Conservation (phyloP, 2,329 filamentous ascomycete species). For the Beauveria caledonica region DNA sequence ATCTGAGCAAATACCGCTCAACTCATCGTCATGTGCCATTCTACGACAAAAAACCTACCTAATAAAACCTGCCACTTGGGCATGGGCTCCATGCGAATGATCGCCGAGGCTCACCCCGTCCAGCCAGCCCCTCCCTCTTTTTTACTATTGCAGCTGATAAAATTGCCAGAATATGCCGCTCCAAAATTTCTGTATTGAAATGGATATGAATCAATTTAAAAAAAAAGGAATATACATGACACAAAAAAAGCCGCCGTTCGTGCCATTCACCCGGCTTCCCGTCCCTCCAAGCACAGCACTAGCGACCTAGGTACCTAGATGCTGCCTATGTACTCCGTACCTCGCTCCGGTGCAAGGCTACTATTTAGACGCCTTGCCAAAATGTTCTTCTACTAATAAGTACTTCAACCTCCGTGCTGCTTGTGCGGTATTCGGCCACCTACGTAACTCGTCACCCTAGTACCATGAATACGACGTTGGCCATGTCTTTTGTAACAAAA, state of each 20-base stretch:
- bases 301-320: too few relatives aligned
- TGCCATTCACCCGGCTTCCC: too few relatives aligned
- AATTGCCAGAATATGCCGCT: neutral
- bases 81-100: neutral
- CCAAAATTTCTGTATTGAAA: neutral
- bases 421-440: neutral
- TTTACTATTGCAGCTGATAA: neutral
- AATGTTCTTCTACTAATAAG: neutral
- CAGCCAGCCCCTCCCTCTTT: neutral
- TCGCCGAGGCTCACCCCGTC: neutral
- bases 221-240: too few relatives aligned
- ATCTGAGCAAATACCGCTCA: neutral
- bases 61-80: too few relatives aligned
- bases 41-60: too few relatives aligned
- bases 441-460: neutral
- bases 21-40: too few relatives aligned
- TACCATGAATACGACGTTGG: too few relatives aligned
- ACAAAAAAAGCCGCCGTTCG: neutral
- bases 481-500: too few relatives aligned
- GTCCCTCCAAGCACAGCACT: too few relatives aligned
- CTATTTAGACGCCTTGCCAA: neutral
- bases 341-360: neutral
- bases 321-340: too few relatives aligned
- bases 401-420: neutral
- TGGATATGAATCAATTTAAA: too few relatives aligned